Evolutionary conservation across 2,329 filamentous ascomycete genomes (phyloP).

Genomic region (Aaosphaeria pasadenensis): DNA sequence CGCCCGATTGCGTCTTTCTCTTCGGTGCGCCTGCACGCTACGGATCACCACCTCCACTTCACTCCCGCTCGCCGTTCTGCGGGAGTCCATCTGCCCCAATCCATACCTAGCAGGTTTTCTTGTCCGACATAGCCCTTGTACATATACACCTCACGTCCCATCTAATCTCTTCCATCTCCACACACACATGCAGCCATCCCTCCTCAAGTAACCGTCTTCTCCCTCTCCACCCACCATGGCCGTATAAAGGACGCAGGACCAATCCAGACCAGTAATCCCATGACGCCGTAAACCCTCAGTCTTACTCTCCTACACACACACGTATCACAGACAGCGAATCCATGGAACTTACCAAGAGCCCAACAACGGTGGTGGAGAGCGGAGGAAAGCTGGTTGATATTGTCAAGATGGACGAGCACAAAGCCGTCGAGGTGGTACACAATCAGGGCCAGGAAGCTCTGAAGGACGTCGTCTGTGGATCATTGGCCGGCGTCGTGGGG

Average conservation of each 20-base stretch:
- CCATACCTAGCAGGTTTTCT: slow-evolving; percentile 11
- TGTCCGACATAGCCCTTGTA: slow-evolving; percentile 19
- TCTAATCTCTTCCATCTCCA: slow-evolving; percentile 18
- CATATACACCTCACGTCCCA: slow-evolving; percentile 7
- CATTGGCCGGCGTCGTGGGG: slow-evolving; percentile 82
- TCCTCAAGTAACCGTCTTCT: slow-evolving; percentile 14
- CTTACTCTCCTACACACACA: slow-evolving; percentile 1
- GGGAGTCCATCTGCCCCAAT: slow-evolving; percentile 1
- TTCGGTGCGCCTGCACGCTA: slow-evolving; percentile 6
- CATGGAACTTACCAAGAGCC: slow-evolving; percentile 31
- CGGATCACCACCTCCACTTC: slow-evolving; percentile 12
- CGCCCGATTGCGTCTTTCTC: slow-evolving; percentile 21
- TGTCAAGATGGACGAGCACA: slow-evolving; percentile 17
- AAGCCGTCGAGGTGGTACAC: slow-evolving; percentile 9
- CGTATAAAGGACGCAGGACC: background rate
- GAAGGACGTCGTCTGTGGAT: slow-evolving; percentile 87
- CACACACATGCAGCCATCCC: slow-evolving; percentile 3
- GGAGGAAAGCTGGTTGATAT: slow-evolving; percentile 17
- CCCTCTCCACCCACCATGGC: slow-evolving; percentile 15
- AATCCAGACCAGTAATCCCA: slow-evolving; percentile 2
- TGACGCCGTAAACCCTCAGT: slow-evolving; percentile 6
- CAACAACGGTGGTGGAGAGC: slow-evolving; percentile 30
- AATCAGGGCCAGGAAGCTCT: slow-evolving; percentile 63
- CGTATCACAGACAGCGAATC: slow-evolving; percentile 3
- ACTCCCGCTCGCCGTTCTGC: too few relatives aligned